Conservation (phyloP, 371 early-diverging fungal genomes). For the Fennellomyces sp. region DNA sequence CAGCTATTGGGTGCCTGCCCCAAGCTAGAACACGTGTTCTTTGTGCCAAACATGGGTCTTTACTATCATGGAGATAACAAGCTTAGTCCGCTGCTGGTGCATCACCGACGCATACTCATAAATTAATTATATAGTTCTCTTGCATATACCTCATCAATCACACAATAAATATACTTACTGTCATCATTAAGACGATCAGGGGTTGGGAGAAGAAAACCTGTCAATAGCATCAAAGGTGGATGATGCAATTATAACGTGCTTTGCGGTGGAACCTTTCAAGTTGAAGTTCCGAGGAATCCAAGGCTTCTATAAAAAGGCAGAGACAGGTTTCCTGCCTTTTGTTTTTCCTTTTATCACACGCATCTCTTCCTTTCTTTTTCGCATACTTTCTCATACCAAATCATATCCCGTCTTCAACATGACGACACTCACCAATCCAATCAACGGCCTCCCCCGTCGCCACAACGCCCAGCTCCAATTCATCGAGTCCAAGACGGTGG, state of each 20-base stretch:
- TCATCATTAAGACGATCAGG: background rate
- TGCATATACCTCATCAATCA: background rate
- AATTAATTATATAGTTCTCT: background rate
- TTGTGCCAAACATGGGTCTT: background rate
- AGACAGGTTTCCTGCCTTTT: too few relatives aligned
- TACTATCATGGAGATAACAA: background rate
- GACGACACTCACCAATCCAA: conserved; percentile 13
- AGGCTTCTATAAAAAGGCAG: too few relatives aligned
- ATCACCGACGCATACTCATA: conserved; percentile 1
- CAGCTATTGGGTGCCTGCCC: background rate
- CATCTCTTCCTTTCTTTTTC: conserved; percentile 4
- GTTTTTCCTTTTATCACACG: background rate
- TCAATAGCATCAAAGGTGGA: background rate
- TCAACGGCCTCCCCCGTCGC: conserved; percentile 3
- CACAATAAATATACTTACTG: background rate
- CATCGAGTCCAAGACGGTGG: conserved; percentile 48
- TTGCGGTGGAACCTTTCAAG: too few relatives aligned
- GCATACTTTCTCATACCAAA: conserved; percentile 8
- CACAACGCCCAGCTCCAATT: conserved; percentile 28
- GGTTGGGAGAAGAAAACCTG: background rate
- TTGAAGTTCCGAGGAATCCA: too few relatives aligned
- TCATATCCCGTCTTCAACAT: conserved; percentile 32
- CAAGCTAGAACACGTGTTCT: background rate
- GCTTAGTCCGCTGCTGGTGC: background rate
- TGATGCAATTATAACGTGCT: too few relatives aligned